These are phyloP conservation scores for Trichophyton mentagrophytes DNA, from an alignment of 2,329 filamentous ascomycete species.

Conservation along the genomic window DNA sequence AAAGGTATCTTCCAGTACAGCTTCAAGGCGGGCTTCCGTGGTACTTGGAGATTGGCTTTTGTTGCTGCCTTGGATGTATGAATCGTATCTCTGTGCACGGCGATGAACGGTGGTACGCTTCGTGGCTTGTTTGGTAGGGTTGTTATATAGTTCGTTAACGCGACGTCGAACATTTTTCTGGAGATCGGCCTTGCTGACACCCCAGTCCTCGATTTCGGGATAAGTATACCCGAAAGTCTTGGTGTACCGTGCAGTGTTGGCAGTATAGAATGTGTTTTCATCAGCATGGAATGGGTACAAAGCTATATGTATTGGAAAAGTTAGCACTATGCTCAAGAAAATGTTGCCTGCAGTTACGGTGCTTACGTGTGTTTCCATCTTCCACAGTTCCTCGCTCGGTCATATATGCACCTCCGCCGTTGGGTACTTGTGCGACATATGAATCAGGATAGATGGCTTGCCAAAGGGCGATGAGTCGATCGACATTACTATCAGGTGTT, in stretches of 20 bases:
- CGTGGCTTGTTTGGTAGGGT: not conserved
- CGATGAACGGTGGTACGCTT: slow-evolving; percentile 17
- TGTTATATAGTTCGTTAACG: slow-evolving; percentile 51
- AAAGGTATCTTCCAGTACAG: slow-evolving; percentile 9
- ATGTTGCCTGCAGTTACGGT: not conserved
- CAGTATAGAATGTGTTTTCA: slow-evolving; percentile 52
- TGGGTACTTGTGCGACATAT: slow-evolving; percentile 49
- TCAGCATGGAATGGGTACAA: slow-evolving; percentile 56
- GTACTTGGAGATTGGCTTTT: not conserved
- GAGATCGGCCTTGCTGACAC: slow-evolving; percentile 24
- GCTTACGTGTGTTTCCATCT: slow-evolving; percentile 39
- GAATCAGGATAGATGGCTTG: slow-evolving; percentile 57
- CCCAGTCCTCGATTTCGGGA: slow-evolving; percentile 45
- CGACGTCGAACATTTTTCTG: slow-evolving; percentile 34
- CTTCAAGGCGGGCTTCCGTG: slow-evolving; percentile 14
- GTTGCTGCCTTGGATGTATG: not conserved
- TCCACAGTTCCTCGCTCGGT: slow-evolving; percentile 42
- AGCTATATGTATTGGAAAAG: slow-evolving; percentile 19
- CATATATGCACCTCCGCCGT: slow-evolving; percentile 49
- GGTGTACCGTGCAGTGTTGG: slow-evolving; percentile 47
- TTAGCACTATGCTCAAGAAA: not conserved
- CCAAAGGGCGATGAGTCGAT: slow-evolving; percentile 65
- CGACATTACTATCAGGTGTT: slow-evolving; percentile 44
- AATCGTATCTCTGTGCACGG: slow-evolving; percentile 12
- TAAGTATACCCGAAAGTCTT: slow-evolving; percentile 62